Evolutionary conservation across 139 green algal genomes (phyloP), one percentile per base, ranked within the genome.

Genomic region (Haematococcus lacustris): DNA sequence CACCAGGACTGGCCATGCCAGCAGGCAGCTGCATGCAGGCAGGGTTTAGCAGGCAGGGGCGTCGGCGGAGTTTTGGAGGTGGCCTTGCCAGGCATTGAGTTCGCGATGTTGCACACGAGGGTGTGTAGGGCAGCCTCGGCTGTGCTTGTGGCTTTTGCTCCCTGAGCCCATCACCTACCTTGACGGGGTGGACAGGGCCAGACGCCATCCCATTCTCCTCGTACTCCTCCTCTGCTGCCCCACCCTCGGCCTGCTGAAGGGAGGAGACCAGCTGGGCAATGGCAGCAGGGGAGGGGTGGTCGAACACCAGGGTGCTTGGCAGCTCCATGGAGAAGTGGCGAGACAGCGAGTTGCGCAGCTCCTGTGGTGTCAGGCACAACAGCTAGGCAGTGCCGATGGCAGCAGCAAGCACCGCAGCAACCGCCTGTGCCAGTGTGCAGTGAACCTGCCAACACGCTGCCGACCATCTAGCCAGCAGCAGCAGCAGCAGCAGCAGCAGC

Each of bases 341-440:
- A n/a, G 88, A 81, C 39, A 95, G 79, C 17, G 77, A 71, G 81
- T 93, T 95, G 40, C 89, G 76, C 71, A 95, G 83, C 80, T 95
- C 90, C 71, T 72, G 47, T 21, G 40, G 25, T 7, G 23, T 28
- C 13, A 43, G 41, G 38, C 50, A 2, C 47, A 37, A 5, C 68
- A n/a, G 39, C 50, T 38, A 5, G 2, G 51, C 17, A 64, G 9
- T 21, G 17, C 53, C 9, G 23, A 64, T 35, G 30, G 53, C 9
- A 26, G 4, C 9, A 64, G 53, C 23, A 21, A 23, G 4, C 17
- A 64, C 4, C 53, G 33, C 13, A 35, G 53, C 21, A 30, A 64
- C 33, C 23, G n/a, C 40, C 7, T 43, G 34, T 65, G 57, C 57
- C 32, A 25, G 5, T 65, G 25, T 65, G 57, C 57, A 35, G 57